These are phyloP conservation scores for Auricularia cornea DNA, from an alignment of 768 basidiomycete species.

Conservation along the genomic window DNA sequence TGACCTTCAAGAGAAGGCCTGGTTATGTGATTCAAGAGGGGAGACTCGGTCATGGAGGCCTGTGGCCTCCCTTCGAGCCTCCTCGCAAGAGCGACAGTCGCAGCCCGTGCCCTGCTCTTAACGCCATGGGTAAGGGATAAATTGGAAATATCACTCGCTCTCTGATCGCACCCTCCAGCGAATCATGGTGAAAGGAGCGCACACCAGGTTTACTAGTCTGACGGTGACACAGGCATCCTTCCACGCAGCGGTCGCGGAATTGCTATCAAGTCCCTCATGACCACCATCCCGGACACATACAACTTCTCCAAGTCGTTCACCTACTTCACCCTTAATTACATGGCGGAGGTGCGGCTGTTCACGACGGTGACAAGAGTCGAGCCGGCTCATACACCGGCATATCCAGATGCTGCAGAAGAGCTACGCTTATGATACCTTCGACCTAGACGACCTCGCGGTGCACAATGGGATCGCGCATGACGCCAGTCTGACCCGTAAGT, in stretches of 20 bases:
- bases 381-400: neutral
- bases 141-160: neutral
- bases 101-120: neutral
- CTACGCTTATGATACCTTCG: conserved; percentile 44
- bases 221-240: neutral
- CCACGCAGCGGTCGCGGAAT: neutral
- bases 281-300: neutral
- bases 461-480: neutral
- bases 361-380: neutral
- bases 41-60: neutral
- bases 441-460: conserved; percentile 3
- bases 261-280: neutral
- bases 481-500: neutral
- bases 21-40: neutral
- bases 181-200: neutral
- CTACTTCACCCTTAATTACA: neutral
- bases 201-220: neutral
- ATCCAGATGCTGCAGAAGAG: neutral
- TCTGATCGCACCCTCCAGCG: neutral
- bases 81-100: neutral
- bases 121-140: neutral
- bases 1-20: neutral
- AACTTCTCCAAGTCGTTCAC: neutral
- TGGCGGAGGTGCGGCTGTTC: neutral
- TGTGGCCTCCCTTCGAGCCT: neutral